These are phyloP conservation scores for Geranium incanum DNA, from an alignment of 441 rosid genomes.

Conservation along the genomic window DNA sequence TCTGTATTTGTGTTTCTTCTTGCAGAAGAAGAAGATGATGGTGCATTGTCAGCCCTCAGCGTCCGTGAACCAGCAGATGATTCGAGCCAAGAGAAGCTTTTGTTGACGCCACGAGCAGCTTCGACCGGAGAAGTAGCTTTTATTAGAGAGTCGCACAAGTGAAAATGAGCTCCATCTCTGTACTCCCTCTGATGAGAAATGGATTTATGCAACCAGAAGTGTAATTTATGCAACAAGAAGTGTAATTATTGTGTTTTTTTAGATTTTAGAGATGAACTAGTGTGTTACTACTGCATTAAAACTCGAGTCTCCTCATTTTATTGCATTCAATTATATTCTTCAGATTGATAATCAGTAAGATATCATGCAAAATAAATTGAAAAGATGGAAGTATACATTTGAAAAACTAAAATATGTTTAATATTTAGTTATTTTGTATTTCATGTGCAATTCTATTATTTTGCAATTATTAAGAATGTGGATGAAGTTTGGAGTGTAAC, in stretches of 20 bases:
- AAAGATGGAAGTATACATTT: too few relatives aligned
- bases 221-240: not conserved
- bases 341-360: too few relatives aligned
- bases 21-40: slow-evolving; percentile 41
- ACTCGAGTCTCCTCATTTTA: too few relatives aligned
- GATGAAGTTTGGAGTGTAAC: too few relatives aligned
- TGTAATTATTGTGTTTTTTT: not conserved
- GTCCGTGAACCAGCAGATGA: slow-evolving; percentile 39
- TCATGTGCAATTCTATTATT: too few relatives aligned
- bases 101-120: slow-evolving; percentile 33
- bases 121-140: slow-evolving; percentile 39
- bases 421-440: too few relatives aligned
- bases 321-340: too few relatives aligned
- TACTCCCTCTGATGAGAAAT: not conserved
- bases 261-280: not conserved
- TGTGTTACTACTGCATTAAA: too few relatives aligned
- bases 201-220: slow-evolving; percentile 4
- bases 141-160: slow-evolving; percentile 36
- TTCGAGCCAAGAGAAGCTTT: slow-evolving; percentile 42
- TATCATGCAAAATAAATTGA: too few relatives aligned
- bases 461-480: too few relatives aligned
- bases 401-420: too few relatives aligned
- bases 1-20: slow-evolving; percentile 8
- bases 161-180: slow-evolving; percentile 16
- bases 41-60: slow-evolving; percentile 32